Conservation (phyloP, 768 basidiomycete genomes). For the Cyathus striatus region DNA sequence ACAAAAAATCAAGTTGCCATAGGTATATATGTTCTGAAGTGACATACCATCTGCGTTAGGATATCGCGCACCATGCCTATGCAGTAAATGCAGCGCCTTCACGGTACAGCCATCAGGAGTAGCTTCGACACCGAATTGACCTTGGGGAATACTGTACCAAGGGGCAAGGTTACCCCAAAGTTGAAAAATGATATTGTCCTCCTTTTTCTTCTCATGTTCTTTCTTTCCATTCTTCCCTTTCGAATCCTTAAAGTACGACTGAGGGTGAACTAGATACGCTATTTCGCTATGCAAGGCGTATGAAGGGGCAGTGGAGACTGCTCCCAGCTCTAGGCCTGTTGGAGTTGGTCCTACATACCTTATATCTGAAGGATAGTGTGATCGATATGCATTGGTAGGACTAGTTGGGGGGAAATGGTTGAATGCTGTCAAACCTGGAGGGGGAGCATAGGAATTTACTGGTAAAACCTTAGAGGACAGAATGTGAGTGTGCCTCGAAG, state of each 20-base stretch:
- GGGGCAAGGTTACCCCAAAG: constrained; percentile 85
- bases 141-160: constrained; percentile 71
- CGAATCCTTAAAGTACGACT: no score
- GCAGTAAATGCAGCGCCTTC: constrained; percentile 73
- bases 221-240: no score
- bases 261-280: constrained; percentile 59
- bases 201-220: constrained; percentile 17
- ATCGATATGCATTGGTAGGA: constrained; percentile 72
- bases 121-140: constrained; percentile 69
- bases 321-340: constrained; percentile 71
- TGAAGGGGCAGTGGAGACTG: constrained; percentile 70
- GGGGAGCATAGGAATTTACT: no score
- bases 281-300: constrained; percentile 75
- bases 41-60: constrained; percentile 60
- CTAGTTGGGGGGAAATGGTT: no score
- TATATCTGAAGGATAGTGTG: constrained; percentile 71
- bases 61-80: constrained; percentile 77
- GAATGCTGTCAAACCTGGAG: no score
- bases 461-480: no score
- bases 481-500: no score
- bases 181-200: constrained; percentile 61
- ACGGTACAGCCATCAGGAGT: constrained; percentile 64
- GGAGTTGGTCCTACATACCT: constrained; percentile 77
- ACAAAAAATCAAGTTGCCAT: neutral
- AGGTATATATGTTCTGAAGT: no score